These are phyloP conservation scores for Lyophyllum shimeji DNA, from an alignment of 768 basidiomycete genomes.

Conservation along the genomic window DNA sequence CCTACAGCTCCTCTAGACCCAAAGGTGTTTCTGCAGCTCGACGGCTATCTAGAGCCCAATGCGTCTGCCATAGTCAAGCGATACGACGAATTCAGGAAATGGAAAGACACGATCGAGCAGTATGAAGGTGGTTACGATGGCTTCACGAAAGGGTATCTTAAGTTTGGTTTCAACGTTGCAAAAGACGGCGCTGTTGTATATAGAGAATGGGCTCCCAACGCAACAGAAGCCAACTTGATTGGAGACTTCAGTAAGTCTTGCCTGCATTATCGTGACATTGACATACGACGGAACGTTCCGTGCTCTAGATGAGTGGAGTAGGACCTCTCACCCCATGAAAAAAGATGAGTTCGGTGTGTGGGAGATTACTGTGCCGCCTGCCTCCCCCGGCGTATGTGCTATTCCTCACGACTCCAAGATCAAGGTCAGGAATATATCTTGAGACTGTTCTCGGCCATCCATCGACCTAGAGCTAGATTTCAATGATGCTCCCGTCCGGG, in stretches of 20 bases:
- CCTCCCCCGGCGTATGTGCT: conserved; percentile 64
- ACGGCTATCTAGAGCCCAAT: conserved; percentile 75
- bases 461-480: conserved; percentile 57
- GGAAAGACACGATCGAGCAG: conserved; percentile 73
- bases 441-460: conserved; percentile 2
- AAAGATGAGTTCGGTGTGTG: conserved; percentile 86
- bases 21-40: conserved; percentile 58
- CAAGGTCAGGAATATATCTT: conserved; percentile 57
- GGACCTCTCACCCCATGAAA: conserved; percentile 82
- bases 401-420: conserved; percentile 96
- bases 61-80: conserved; percentile 67
- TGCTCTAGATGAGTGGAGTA: conserved; percentile 79
- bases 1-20: conserved; percentile 50
- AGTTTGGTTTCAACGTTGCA: conserved; percentile 75
- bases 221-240: conserved; percentile 75
- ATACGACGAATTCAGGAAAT: conserved; percentile 65
- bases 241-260: conserved; percentile 91
- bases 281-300: neutral
- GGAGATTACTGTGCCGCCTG: conserved; percentile 77
- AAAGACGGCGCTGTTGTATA: conserved; percentile 72
- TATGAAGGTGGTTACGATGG: conserved; percentile 84
- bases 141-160: conserved; percentile 79
- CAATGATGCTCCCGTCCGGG: conserved; percentile 81
- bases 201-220: conserved; percentile 96
- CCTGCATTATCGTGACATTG: conserved; percentile 8